Evolutionary conservation across 768 basidiomycete genomes (phyloP).

Genomic region (Cystobasidium ongulense): DNA sequence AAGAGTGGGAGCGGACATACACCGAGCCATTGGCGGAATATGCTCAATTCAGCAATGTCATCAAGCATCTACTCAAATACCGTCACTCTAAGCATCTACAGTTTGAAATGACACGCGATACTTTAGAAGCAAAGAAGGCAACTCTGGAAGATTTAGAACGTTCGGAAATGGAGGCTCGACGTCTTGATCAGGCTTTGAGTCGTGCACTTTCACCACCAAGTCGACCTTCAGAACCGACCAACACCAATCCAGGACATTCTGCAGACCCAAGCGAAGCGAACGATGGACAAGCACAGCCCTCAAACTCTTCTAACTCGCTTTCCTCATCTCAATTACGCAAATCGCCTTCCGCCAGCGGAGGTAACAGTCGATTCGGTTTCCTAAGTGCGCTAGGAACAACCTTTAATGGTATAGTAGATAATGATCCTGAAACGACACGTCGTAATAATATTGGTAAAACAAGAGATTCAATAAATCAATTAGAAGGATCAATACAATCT

Average conservation of each 20-base stretch:
- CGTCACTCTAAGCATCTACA: constrained; percentile 98
- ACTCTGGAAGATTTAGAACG: constrained; percentile 81
- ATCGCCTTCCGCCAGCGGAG: constrained; percentile 20
- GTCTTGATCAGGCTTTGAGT: constrained; percentile 78
- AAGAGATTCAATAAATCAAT: constrained; percentile 73
- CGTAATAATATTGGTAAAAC: constrained; percentile 90
- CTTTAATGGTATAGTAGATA: constrained; percentile 96
- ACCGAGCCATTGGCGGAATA: constrained; percentile 95
- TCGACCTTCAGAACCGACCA: constrained; percentile 31
- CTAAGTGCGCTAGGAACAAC: constrained; percentile 88
- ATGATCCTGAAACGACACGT: constrained; percentile 90
- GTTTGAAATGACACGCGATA: constrained; percentile 92
- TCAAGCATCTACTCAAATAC: constrained; percentile 86
- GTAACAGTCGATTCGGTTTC: constrained; percentile 58
- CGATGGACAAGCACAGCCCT: background rate
- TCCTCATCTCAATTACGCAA: background rate
- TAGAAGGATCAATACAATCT: constrained; percentile 89
- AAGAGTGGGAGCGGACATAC: constrained; percentile 89
- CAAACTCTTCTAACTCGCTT: background rate
- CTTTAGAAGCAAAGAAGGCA: constrained; percentile 70
- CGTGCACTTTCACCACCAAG: constrained; percentile 42
- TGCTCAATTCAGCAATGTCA: constrained; percentile 84
- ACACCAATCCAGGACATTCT: background rate
- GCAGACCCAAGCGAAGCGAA: background rate
- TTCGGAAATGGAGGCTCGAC: constrained; percentile 78